A percentile compares a stretch with the other conserved stretches of the same genome.
These are phyloP conservation scores for Yamadazyma laniorum DNA, from an alignment of 805 yeast species.

Conservation along the genomic window DNA sequence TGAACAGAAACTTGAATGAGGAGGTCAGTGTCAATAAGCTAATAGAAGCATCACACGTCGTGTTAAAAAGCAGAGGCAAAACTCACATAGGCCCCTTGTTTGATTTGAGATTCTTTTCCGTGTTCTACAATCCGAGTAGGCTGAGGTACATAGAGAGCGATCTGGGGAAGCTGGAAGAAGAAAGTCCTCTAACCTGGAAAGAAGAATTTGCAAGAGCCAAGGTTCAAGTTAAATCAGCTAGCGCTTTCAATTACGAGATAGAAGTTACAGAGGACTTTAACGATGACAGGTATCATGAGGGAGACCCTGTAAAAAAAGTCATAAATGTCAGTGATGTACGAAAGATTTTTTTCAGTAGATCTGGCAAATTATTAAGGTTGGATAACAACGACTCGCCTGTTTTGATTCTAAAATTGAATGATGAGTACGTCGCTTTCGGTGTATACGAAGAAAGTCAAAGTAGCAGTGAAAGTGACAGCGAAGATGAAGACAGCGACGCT, in stretches of 20 bases:
- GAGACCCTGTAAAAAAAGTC: constrained; percentile 33
- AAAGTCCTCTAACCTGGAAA: constrained; percentile 59
- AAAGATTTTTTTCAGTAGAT: constrained; percentile 64
- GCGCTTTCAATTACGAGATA: constrained; percentile 43
- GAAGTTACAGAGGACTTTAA: constrained; percentile 56
- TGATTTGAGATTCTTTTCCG: constrained; percentile 54
- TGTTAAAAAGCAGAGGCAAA: constrained; percentile 1
- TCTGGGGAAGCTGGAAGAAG: background rate
- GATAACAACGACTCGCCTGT: constrained; percentile 67
- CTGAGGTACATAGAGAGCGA: constrained; percentile 23
- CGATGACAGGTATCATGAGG: constrained; percentile 74
- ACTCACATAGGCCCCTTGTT: constrained; percentile 59
- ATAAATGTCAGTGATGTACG: constrained; percentile 43
- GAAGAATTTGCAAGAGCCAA: constrained; percentile 63
- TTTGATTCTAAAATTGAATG: constrained; percentile 52
- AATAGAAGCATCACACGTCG: constrained; percentile 51
- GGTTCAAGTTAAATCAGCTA: constrained; percentile 32
- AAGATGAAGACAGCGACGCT: constrained; percentile 18
- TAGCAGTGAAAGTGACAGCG: constrained; percentile 21
- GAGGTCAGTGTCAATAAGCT: constrained; percentile 30
- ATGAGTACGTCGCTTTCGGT: constrained; percentile 57
- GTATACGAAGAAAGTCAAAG: constrained; percentile 17
- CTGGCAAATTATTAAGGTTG: constrained; percentile 61
- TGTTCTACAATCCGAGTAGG: constrained; percentile 56
- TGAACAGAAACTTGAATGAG: constrained; percentile 61